A percentile compares a stretch with the other conserved stretches of the same genome.
These are phyloP conservation scores for Lasiodiplodia sp. DNA, from an alignment of 2,329 filamentous ascomycete genomes.

Conservation along the genomic window DNA sequence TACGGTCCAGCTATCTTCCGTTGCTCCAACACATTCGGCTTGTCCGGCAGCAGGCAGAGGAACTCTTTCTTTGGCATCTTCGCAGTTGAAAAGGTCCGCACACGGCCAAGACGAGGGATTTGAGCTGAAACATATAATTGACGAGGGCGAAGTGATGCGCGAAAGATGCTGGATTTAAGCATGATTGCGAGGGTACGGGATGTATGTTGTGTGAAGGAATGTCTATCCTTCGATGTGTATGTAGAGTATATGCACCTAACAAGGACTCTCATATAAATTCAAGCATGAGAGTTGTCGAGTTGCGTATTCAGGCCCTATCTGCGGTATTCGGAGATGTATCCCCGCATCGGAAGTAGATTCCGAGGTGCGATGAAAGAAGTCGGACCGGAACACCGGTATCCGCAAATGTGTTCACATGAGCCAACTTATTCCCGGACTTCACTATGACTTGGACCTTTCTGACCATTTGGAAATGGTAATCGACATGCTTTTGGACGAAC, in stretches of 20 bases:
- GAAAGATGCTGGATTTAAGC: not conserved
- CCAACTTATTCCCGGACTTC: too few species aligned
- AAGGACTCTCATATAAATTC: too few species aligned
- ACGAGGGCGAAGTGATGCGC: not conserved
- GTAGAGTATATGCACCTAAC: too few species aligned
- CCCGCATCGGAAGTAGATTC: not conserved
- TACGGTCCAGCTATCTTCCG: not conserved
- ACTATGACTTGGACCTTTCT: too few species aligned
- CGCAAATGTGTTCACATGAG: too few species aligned
- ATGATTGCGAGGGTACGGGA: not conserved
- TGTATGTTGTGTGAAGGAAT: not conserved
- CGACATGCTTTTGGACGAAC: not conserved
- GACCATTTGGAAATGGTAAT: too few species aligned
- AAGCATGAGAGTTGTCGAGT: too few species aligned
- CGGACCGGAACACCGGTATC: not conserved
- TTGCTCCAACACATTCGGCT: not conserved
- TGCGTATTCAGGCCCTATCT: not conserved
- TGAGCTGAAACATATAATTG: not conserved
- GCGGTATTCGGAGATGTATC: not conserved
- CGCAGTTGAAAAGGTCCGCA: not conserved
- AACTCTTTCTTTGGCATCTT: not conserved
- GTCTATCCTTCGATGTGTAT: too few species aligned
- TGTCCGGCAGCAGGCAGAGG: not conserved
- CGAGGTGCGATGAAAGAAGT: not conserved
- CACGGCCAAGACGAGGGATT: not conserved